Evolutionary conservation across 2,329 filamentous ascomycete species (phyloP).

Genomic region (Mollisiaceae sp.): DNA sequence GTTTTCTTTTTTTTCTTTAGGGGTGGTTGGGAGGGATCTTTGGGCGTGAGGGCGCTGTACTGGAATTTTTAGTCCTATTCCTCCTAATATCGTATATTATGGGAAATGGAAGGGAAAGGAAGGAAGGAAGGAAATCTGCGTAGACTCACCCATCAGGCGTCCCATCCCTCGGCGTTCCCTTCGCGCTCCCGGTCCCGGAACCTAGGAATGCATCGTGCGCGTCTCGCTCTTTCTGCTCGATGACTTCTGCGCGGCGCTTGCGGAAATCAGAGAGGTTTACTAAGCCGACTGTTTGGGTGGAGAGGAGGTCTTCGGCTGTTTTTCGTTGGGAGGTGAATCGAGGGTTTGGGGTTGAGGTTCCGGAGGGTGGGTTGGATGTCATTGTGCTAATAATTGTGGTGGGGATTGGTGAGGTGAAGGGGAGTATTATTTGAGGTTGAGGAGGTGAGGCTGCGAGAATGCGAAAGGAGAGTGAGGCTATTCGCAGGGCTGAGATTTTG

Average conservation of each 20-base stretch:
- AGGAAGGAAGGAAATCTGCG: slow-evolving; percentile 3
- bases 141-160: slow-evolving; percentile 62
- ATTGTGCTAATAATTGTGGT: slow-evolving; percentile 20
- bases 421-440: neutral
- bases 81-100: neutral
- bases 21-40: slow-evolving; percentile 33
- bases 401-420: neutral
- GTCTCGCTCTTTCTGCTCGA: slow-evolving; percentile 88
- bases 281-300: slow-evolving; percentile 69
- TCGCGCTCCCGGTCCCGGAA: slow-evolving; percentile 24
- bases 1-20: slow-evolving; percentile 51
- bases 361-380: slow-evolving; percentile 37
- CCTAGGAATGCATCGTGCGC: slow-evolving; percentile 65
- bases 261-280: slow-evolving; percentile 93
- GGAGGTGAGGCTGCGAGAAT: neutral
- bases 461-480: neutral
- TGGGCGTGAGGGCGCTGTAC: slow-evolving; percentile 50
- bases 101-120: no score
- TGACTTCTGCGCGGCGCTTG: slow-evolving; percentile 91
- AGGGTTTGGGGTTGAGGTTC: slow-evolving; percentile 40
- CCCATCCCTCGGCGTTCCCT: slow-evolving; percentile 40
- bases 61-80: slow-evolving; percentile 38
- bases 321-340: slow-evolving; percentile 42
- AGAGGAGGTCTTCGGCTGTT: slow-evolving; percentile 44
- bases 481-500: neutral